Evolutionary conservation across 352 stramenopile genomes (phyloP).

Genomic region (Peronospora belbahrii): DNA sequence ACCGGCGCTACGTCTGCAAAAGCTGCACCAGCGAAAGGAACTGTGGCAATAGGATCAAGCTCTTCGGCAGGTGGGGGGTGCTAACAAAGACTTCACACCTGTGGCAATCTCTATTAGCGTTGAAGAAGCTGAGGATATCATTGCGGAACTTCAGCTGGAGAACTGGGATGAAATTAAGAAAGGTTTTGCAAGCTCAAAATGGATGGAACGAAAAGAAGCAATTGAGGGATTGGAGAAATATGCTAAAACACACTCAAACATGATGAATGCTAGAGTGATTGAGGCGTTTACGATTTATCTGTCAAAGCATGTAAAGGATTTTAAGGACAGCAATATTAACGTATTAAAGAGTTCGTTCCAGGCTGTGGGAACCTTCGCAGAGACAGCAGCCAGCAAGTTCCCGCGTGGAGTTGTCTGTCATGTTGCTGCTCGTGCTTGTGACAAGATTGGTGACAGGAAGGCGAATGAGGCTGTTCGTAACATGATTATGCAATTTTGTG

Average conservation of each 20-base stretch:
- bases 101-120: conserved; percentile 51
- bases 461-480: conserved; percentile 51
- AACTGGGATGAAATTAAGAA: conserved; percentile 44
- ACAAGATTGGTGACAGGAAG: conserved; percentile 83
- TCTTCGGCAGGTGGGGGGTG: conserved; percentile 11
- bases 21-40: conserved; percentile 23
- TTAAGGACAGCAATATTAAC: conserved; percentile 88
- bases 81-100: conserved; percentile 47
- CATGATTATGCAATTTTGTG: conserved; percentile 75
- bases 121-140: conserved; percentile 59
- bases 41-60: conserved; percentile 7
- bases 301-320: conserved; percentile 72
- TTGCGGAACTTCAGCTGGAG: conserved; percentile 54
- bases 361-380: conserved; percentile 65
- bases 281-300: conserved; percentile 73
- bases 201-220: conserved; percentile 72
- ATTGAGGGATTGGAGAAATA: conserved; percentile 67
- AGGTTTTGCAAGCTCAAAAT: conserved; percentile 68
- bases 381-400: conserved; percentile 50
- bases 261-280: conserved; percentile 55
- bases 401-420: conserved; percentile 65
- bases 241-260: conserved; percentile 35
- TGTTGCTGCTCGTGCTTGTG: conserved; percentile 54
- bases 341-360: conserved; percentile 82
- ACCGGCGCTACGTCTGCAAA: conserved; percentile 18